Base-by-base conservation (phyloP, 2,329 filamentous ascomycete genomes). In the Penicillium brasilianum region DNA sequence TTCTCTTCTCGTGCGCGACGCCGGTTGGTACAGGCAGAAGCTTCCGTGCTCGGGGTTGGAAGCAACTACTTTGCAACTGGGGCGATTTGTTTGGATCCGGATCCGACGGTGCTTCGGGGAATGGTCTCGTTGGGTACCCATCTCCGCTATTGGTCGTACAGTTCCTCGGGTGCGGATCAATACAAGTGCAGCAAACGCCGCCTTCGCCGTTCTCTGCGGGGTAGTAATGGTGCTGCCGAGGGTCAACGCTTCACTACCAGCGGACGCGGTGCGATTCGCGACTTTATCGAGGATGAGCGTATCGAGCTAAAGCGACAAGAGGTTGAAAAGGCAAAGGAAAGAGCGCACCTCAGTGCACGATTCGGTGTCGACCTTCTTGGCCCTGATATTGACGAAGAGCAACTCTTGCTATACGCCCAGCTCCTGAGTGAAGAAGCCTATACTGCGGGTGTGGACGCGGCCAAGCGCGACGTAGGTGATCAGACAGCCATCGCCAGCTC, bases 131-230 rank as follows among this genome's bases (percentile, higher is more conserved):
- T 97, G 54, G 95, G 95, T 11, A 91, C 90, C 0, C 90, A 94
- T 71, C 80, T 99, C 18, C 90, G 92, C 13, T 98, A 93, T 75
- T 99, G 95, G 95, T 89, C 91, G 3, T 98, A 96, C 74, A 96
- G 91, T 75, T 94, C 93, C n/a, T 85, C 85, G 25, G 85, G 85
- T 10, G 89, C 89, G 0, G 88, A 90, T 69, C 88, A 92, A 62
- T 87, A 89, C 61, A 86, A 89, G 54, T 88, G 88, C 58, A 90
- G 86, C 64, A 97, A 96, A 77, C 90, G 93, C n/a, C 88, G 88
- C 9, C 79, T 89, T 14, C 89, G 92, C 39, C 88, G 92, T 60
- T 85, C 87, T 1, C 88, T 87, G 64, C 84, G 87, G 37, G 84
- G 87, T 22, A 87, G 82, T 69, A 90, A 90, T 68, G 79, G 79